Percentiles rank a stretch among this genome's conserved stretches.
Conservation (phyloP, 2,329 filamentous ascomycete genomes). For the Neurospora crassa region DNA sequence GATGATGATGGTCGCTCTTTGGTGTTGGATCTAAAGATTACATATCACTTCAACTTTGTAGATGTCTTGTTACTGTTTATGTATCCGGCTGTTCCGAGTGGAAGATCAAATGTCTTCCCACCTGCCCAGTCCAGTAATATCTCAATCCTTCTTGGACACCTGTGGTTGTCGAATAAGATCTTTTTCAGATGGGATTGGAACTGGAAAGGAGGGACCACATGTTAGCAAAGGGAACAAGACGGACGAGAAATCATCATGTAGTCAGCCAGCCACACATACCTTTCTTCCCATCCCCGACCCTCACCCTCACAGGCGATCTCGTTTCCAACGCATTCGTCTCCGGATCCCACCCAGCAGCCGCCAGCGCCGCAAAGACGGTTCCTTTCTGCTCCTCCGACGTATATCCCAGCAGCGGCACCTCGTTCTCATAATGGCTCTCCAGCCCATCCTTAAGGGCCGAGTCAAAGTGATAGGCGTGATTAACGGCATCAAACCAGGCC, state of each 20-base stretch:
- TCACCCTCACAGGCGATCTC: slow-evolving; percentile 35
- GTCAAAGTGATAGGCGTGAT: slow-evolving; percentile 30
- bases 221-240: not conserved
- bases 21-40: not conserved
- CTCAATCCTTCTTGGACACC: not conserved
- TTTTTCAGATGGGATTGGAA: slow-evolving; percentile 13
- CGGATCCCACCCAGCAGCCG: slow-evolving; percentile 54
- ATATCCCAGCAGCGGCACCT: slow-evolving; percentile 27
- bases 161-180: slow-evolving; percentile 10
- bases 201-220: slow-evolving; percentile 3
- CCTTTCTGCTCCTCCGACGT: slow-evolving; percentile 33
- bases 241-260: not conserved
- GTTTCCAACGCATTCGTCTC: slow-evolving; percentile 58
- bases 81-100: too few relatives aligned
- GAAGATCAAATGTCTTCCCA: too few relatives aligned
- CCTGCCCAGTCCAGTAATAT: not conserved
- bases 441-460: slow-evolving; percentile 26
- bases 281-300: slow-evolving; percentile 23
- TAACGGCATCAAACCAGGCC: slow-evolving; percentile 32
- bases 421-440: slow-evolving; percentile 27
- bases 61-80: not conserved
- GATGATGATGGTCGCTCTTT: not conserved
- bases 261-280: slow-evolving; percentile 16
- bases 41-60: not conserved
- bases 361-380: slow-evolving; percentile 27